Base-by-base conservation (phyloP, 805 yeast genomes). In the Zygotorulaspora florentina region DNA sequence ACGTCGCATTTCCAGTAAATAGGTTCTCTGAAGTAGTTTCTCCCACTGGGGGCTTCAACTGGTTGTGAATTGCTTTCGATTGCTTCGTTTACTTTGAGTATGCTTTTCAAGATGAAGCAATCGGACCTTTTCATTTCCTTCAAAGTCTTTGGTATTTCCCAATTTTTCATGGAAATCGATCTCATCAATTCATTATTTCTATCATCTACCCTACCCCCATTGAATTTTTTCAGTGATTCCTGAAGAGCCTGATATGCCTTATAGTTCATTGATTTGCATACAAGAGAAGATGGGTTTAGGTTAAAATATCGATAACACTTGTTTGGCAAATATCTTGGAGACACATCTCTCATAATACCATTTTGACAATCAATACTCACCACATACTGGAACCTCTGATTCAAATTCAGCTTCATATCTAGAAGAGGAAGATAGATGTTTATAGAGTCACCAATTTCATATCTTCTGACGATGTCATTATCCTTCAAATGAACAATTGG, bases 281-380 rank as follows among this genome's bases (percentile, higher is more conserved):
- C 29, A 3, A 27, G 9, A 3, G 49, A 42, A 30, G 43, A 42
- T 3, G 35, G 28, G 3, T 37, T 40, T 12, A 43, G 8, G 5
- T 45, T 16, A 25, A 55, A 54, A 37, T 55, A 57, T 25, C 61
- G 35, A 25, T 55, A 58, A 15, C 46, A 38, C 15, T 52, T 16
- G 44, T 57, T 53, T 1, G 44, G 33, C 8, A 60, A 29, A 29
- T 60, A 60, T 16, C 65, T 43, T 3, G 62, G 54, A 1, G 65
- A 57, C 1, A 58, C 44, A 45, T 60, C 63, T 3, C 10, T 11
- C n/a, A 57, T 43, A 3, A 35, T 7, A 11, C 35, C 34, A 2
- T 47, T 45, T 11, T 39, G 30, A 3, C 42, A n/a, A 39, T 53
- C 48, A 7, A 57, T 45, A 4, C 46, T 40, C 10, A 52, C 48